Evolutionary conservation across 345 rosid species (phyloP).

Genomic region (Mallotus nudiflorus): DNA sequence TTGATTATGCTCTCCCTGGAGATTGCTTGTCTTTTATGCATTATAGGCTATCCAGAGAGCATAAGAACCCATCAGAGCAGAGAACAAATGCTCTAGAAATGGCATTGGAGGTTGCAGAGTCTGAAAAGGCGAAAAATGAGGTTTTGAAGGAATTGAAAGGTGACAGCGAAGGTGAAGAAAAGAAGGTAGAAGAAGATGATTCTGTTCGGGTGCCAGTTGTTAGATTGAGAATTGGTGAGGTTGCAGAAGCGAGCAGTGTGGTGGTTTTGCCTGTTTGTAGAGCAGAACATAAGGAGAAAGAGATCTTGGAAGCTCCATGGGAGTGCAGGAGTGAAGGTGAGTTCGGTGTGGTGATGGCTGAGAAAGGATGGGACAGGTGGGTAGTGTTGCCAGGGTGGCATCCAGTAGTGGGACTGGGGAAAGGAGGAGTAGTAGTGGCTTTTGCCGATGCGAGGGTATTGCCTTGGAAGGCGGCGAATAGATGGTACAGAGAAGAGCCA

Average conservation of each 20-base stretch:
- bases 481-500: constrained; percentile 69
- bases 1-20: constrained; percentile 65
- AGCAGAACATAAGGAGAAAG: constrained; percentile 50
- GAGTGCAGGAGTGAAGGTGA: constrained; percentile 53
- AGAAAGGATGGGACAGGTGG: constrained; percentile 88
- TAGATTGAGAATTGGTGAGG: constrained; percentile 72
- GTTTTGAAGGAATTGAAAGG: constrained; percentile 49
- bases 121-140: constrained; percentile 59
- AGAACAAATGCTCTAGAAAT: constrained; percentile 46
- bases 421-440: constrained; percentile 71
- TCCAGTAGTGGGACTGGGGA: constrained; percentile 39
- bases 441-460: constrained; percentile 66
- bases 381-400: constrained; percentile 81
- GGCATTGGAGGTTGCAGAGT: constrained; percentile 61
- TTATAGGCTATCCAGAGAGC: constrained; percentile 68
- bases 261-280: constrained; percentile 74
- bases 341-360: constrained; percentile 73
- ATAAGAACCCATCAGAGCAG: constrained; percentile 49
- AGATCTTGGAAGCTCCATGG: constrained; percentile 67
- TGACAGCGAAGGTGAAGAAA: constrained; percentile 28
- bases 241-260: constrained; percentile 67
- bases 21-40: constrained; percentile 82
- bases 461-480: constrained; percentile 74
- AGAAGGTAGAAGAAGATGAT: constrained; percentile 28
- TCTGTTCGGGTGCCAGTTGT: constrained; percentile 62